A percentile compares a stretch with the other conserved stretches of the same genome.
Evolutionary conservation across 1,284 basidiomycete species (phyloP).

Genomic region (Cryptococcus sp.): DNA sequence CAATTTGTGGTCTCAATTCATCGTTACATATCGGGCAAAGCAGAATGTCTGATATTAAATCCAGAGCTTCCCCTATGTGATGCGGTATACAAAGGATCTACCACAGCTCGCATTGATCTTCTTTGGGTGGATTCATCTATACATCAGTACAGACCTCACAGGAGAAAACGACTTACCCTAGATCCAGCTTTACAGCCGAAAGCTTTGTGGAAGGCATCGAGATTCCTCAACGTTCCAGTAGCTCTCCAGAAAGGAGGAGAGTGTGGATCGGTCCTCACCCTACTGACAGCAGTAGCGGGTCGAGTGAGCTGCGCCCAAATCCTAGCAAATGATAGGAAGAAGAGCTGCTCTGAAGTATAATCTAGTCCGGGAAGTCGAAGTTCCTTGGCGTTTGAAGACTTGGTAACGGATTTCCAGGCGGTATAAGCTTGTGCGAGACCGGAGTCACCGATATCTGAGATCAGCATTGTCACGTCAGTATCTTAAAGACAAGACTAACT

Average conservation of each 20-base stretch:
- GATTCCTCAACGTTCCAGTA: constrained; percentile 66
- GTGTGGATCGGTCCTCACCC: constrained; percentile 82
- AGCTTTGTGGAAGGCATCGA: constrained; percentile 45
- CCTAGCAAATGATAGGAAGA: constrained; percentile 75
- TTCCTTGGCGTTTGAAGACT: constrained; percentile 57
- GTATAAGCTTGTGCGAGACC: constrained; percentile 78
- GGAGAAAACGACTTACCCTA: constrained; percentile 22
- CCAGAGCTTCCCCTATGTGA: no score
- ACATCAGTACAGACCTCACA: background rate
- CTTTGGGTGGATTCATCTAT: constrained; percentile 38
- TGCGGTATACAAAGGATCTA: constrained; percentile 5
- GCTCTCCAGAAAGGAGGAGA: constrained; percentile 73
- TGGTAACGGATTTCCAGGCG: constrained; percentile 68
- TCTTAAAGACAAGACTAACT: no score
- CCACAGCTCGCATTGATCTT: constrained; percentile 41
- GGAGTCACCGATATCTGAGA: constrained; percentile 72
- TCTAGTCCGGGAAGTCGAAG: constrained; percentile 71
- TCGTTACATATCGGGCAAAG: no score
- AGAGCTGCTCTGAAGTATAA: constrained; percentile 76
- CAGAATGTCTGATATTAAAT: no score
- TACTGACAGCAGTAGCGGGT: constrained; percentile 58
- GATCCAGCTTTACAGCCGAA: constrained; percentile 45
- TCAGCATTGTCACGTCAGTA: no score
- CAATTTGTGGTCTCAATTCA: no score
- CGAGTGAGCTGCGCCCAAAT: constrained; percentile 36